phyloP scores from a whole-genome alignment of 495 filamentous ascomycete species.

The Aspergillus asperescens region DNA sequence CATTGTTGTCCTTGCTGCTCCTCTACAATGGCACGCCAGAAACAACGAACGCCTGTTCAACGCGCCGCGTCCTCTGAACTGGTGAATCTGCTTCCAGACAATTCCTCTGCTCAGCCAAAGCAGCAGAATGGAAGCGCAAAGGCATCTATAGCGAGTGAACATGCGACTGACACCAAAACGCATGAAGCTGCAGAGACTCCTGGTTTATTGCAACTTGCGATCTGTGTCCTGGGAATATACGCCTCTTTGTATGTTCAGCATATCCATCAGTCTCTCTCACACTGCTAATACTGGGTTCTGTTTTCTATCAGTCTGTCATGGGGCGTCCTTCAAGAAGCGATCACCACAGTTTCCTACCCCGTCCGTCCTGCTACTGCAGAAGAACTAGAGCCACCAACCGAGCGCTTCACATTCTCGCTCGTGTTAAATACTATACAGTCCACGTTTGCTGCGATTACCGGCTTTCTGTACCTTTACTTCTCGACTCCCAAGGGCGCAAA shows the following conservation, averaged over 20 bases:
- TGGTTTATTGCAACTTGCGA: conserved; percentile 64
- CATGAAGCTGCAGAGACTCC: conserved; percentile 37
- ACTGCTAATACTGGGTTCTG: conserved; percentile 17
- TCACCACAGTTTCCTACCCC: conserved; percentile 86
- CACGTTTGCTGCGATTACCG: conserved; percentile 74
- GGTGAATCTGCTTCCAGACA: conserved; percentile 36
- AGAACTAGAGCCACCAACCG: conserved; percentile 49
- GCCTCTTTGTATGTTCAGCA: conserved; percentile 72
- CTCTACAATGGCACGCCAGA: conserved; percentile 62
- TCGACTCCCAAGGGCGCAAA: conserved; percentile 53
- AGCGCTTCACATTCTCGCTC: conserved; percentile 84
- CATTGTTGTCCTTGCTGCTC: background rate
- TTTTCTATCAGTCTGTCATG: conserved; percentile 73
- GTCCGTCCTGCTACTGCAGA: conserved; percentile 33
- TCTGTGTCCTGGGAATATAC: conserved; percentile 92
- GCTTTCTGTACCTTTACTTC: conserved; percentile 71
- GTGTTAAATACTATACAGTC: conserved; percentile 97
- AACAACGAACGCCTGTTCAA: conserved; percentile 62
- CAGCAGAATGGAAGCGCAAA: conserved; percentile 25
- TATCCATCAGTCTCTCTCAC: background rate
- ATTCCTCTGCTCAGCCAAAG: conserved; percentile 24
- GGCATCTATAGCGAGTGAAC: conserved; percentile 34
- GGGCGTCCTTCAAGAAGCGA: conserved; percentile 94
- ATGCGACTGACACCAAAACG: conserved; percentile 25
- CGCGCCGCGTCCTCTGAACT: conserved; percentile 62